These are phyloP conservation scores for Magnusiomyces clavatus DNA, from an alignment of 1,139 yeast species.

Conservation along the genomic window DNA sequence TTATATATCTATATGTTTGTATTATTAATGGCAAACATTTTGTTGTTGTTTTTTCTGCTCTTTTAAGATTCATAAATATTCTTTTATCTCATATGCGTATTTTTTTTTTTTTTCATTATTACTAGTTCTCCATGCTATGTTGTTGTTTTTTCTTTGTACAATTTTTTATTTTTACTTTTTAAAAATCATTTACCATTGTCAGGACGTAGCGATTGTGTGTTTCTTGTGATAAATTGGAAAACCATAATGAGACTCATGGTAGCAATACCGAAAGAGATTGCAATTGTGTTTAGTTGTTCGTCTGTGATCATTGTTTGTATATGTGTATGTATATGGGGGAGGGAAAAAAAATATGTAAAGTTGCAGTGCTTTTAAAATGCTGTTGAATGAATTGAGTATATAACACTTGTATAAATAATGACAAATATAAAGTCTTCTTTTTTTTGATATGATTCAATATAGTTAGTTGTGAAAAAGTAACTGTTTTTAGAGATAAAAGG, in stretches of 20 bases:
- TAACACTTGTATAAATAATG: too few relatives aligned
- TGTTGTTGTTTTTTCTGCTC: background rate
- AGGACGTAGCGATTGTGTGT: slow-evolving; percentile 16
- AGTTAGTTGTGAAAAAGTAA: too few relatives aligned
- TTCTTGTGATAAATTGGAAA: slow-evolving; percentile 49
- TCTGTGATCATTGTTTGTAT: slow-evolving; percentile 61
- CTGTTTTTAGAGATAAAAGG: too few relatives aligned
- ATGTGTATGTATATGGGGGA: too few relatives aligned
- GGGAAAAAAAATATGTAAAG: background rate
- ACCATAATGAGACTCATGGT: slow-evolving; percentile 64
- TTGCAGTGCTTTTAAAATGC: too few relatives aligned
- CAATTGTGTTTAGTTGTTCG: slow-evolving; percentile 65
- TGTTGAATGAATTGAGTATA: too few relatives aligned
- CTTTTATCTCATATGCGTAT: background rate
- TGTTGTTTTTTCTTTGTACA: background rate
- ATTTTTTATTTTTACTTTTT: background rate
- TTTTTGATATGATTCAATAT: too few relatives aligned
- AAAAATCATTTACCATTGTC: background rate
- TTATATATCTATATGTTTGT: background rate
- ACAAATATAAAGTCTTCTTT: too few relatives aligned
- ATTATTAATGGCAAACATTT: background rate
- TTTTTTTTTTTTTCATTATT: background rate
- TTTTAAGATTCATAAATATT: background rate
- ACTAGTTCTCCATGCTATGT: background rate
- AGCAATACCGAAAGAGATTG: slow-evolving; percentile 65